A percentile compares a stretch with the other conserved stretches of the same genome.
These are phyloP conservation scores for Euphrasia confusa DNA, from an alignment of 257 asterid species.

Conservation along the genomic window DNA sequence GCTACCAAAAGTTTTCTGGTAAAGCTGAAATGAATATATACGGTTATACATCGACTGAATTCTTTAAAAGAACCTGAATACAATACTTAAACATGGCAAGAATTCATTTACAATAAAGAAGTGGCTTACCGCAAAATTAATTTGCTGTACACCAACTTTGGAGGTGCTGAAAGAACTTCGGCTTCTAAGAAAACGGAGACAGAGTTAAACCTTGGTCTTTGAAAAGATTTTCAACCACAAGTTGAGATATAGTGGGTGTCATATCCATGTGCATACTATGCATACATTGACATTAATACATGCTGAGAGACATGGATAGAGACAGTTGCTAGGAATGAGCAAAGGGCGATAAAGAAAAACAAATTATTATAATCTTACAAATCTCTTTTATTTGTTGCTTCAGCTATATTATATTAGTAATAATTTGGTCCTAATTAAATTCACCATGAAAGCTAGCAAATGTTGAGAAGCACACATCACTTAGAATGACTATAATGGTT, in stretches of 20 bases:
- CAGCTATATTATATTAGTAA: too few species aligned
- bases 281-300: conserved; percentile 5
- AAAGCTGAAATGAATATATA: conserved; percentile 54
- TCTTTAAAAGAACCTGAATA: conserved; percentile 11
- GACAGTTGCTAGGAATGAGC: conserved; percentile 10
- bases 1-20: conserved; percentile 82
- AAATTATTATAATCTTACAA: not conserved
- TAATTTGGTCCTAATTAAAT: conserved; percentile 9
- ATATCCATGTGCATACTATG: not conserved
- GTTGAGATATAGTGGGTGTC: conserved; percentile 10
- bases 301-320: conserved; percentile 6
- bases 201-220: conserved; percentile 21
- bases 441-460: not conserved
- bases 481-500: conserved; percentile 5
- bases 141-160: conserved; percentile 94
- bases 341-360: not conserved
- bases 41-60: conserved; percentile 13
- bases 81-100: conserved; percentile 7
- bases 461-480: not conserved
- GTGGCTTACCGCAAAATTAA: conserved; percentile 65
- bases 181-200: conserved; percentile 50
- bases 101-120: conserved; percentile 7
- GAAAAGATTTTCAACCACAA: not conserved
- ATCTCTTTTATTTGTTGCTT: conserved; percentile 3
- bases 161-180: conserved; percentile 92